Base-by-base conservation (phyloP, 768 basidiomycete species). In the Leccinum uliginosum region DNA sequence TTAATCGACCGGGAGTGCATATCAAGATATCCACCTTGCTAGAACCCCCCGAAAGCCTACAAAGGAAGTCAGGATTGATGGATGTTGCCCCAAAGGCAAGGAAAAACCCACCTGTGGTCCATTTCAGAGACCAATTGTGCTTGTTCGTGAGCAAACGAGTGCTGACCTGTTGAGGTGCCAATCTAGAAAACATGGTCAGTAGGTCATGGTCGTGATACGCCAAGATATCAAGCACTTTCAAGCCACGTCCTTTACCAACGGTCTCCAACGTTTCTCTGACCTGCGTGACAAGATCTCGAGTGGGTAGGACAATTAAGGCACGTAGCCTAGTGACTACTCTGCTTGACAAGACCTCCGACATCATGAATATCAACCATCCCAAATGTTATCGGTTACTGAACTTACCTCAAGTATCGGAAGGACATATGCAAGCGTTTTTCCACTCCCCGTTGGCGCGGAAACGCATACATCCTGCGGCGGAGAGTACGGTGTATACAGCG, bases 401-500 rank as follows among this genome's bases (percentile, higher is more conserved):
- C 73, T 56, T 56, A 89, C 93, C 80, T 97, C 93, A 29, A 97
- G 78, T 54, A 98, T 89, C 1, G 97, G 97, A 32, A 98, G 74
- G 1, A 87, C 91, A 73, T 99, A 99, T n/a, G 93, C 91, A 27
- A 99, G 79, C 0, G 96, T 99, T 72, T 99, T 99, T 0, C 97
- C 97, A 63, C 94, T 97, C 23, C 97, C 97, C 0, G 97, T 99
- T 0, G 97, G 97, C 1, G 97, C 97, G 8, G 93, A 97, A 12
- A 96, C 90, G 62, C 94, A 95, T 12, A 94, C 80, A 72, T 99
- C 97, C 26, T 79, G 79, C 26, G 85, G 85, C 34, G 83, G 79
- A 55, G 80, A 68, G 62, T 82, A 86, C 0, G 91, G 86, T 44
- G 79, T 74, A 65, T 92, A 91, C 10, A 93, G 71, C 1, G 76